Conservation (phyloP, 345 rosid genomes). For the Rhizophora apiculata region DNA sequence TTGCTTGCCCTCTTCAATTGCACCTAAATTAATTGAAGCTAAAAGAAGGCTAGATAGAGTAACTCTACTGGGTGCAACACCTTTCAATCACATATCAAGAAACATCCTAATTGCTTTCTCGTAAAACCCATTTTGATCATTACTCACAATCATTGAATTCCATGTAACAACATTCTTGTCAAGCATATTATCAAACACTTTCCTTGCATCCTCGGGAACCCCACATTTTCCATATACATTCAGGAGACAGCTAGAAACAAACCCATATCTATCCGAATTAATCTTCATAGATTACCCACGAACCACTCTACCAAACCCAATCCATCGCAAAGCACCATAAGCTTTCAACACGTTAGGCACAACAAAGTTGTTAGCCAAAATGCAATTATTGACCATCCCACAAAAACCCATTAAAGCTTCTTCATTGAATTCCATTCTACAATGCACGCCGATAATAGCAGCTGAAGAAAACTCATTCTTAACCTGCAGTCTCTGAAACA, state of each 20-base stretch:
- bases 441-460: slow-evolving; percentile 63
- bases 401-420: slow-evolving; percentile 53
- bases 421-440: slow-evolving; percentile 47
- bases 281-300: slow-evolving; percentile 60
- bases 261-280: slow-evolving; percentile 56
- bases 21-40: slow-evolving; percentile 60
- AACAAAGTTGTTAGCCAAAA: slow-evolving; percentile 63
- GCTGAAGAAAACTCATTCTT: slow-evolving; percentile 80
- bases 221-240: slow-evolving; percentile 71
- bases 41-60: slow-evolving; percentile 63
- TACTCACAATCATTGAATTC: slow-evolving; percentile 62
- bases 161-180: slow-evolving; percentile 54
- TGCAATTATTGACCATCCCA: slow-evolving; percentile 54
- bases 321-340: slow-evolving; percentile 57
- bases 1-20: slow-evolving; percentile 40
- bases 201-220: slow-evolving; percentile 51
- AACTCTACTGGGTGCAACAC: slow-evolving; percentile 51
- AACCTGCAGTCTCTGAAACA: slow-evolving; percentile 44
- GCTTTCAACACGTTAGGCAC: slow-evolving; percentile 73
- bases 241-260: slow-evolving; percentile 61
- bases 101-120: no score
- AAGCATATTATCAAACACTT: slow-evolving; percentile 52
- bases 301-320: slow-evolving; percentile 57
- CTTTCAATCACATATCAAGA: no score
- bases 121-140: slow-evolving; percentile 64